phyloP scores from a whole-genome alignment of 164 flowering plant species.

The Piper betle region DNA sequence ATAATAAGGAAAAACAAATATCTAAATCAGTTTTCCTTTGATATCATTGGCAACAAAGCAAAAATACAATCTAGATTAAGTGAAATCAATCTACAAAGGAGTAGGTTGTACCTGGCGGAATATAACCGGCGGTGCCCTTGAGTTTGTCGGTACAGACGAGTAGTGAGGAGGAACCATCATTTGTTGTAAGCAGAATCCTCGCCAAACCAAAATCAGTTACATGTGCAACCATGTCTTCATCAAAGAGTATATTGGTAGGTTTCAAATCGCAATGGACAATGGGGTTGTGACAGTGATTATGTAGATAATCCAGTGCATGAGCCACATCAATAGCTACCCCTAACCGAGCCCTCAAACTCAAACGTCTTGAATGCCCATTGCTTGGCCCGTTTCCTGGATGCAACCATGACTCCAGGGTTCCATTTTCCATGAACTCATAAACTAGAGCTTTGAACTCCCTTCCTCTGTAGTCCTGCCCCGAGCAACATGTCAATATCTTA shows the following conservation, averaged over 20 bases:
- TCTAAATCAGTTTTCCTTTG: no score
- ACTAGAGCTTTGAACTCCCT: conserved; percentile 19
- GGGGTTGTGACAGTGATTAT: conserved; percentile 6
- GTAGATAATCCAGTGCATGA: conserved; percentile 6
- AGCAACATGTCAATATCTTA: conserved; percentile 17
- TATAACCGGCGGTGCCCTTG: neutral
- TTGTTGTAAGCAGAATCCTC: conserved; percentile 8
- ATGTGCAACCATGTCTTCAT: conserved; percentile 13
- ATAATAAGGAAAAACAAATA: no score
- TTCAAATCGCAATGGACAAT: conserved; percentile 15
- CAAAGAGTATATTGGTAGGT: conserved; percentile 13
- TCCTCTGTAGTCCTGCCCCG: conserved; percentile 16
- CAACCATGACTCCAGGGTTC: conserved; percentile 15
- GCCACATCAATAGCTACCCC: conserved; percentile 4
- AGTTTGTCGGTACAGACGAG: neutral
- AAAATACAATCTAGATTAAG: no score
- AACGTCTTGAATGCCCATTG: neutral
- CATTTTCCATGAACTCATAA: conserved; percentile 7
- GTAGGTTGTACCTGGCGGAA: neutral
- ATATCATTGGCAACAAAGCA: no score
- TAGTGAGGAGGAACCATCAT: neutral
- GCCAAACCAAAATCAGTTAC: conserved; percentile 29
- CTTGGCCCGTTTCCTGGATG: neutral
- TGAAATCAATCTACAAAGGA: no score
- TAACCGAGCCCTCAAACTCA: conserved; percentile 1